Evolutionary conservation across 2,329 filamentous ascomycete genomes (phyloP).

Genomic region (Fusarium scirpi): DNA sequence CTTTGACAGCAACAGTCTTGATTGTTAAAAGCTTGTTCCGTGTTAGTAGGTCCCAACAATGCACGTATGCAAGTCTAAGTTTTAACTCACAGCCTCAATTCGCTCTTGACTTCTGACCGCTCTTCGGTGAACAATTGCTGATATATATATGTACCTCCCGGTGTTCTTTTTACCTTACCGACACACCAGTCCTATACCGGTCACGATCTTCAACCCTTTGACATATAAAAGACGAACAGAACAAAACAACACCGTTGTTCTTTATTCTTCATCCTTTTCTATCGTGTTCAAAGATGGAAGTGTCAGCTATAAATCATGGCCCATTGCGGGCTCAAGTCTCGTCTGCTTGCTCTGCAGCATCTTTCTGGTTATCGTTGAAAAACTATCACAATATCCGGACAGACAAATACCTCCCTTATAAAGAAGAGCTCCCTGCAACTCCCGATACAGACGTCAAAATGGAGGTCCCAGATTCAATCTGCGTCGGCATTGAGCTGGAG

Average conservation of each 20-base stretch:
- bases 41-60: constrained; percentile 5
- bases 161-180: constrained; percentile 11
- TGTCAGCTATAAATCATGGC: constrained; percentile 30
- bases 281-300: constrained; percentile 30
- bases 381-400: constrained; percentile 13
- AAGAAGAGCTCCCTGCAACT: neutral
- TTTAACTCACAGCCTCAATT: constrained; percentile 4
- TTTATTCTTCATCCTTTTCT: constrained; percentile 2
- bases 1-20: constrained; percentile 1
- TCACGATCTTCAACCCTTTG: neutral
- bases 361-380: constrained; percentile 3
- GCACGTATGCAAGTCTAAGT: constrained; percentile 13
- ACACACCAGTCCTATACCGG: constrained; percentile 4
- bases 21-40: constrained; percentile 7
- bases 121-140: constrained; percentile 22
- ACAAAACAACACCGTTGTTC: constrained; percentile 2
- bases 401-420: constrained; percentile 5
- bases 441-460: constrained; percentile 4
- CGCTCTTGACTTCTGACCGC: constrained; percentile 25
- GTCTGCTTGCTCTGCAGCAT: constrained; percentile 22
- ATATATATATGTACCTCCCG: neutral
- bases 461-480: constrained; percentile 23
- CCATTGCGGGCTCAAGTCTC: constrained; percentile 20
- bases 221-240: constrained; percentile 16
- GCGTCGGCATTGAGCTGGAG: constrained; percentile 47